Base-by-base conservation (phyloP, 1,284 basidiomycete genomes). In the Mycosarcoma maydis region DNA sequence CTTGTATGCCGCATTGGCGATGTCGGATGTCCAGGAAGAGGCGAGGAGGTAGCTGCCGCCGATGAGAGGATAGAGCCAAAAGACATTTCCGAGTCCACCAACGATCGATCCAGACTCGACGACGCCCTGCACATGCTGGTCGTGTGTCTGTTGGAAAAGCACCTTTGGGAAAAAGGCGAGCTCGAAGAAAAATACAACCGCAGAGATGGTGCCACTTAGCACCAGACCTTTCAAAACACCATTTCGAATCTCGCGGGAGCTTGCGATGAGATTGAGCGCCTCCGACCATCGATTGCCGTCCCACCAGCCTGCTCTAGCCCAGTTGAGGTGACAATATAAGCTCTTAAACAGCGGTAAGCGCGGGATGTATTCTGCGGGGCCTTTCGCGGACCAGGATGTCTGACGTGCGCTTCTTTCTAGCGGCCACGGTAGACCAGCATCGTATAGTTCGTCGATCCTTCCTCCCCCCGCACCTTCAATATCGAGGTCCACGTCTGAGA, bases 31-130 rank as follows among this genome's bases (percentile, higher is more conserved):
- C 77, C 77, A 80, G 11, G 72, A 67, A n/a, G 79, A 73, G 6
- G 77, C 80, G 3, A 80, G 50, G 27, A 76, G 62, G 54, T 80
- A 81, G 42, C 71, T 72, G 5, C 70, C 71, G 4, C 75, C 78
- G 20, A 81, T 74, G 20, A 80, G 50, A 7, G 80, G 80, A 50
- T 81, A 81, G 14, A 81, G 55, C 77, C 74, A 78, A 22, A 80
- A 78, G 36, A 77, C 72, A 30, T 69, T 71, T 14, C 60, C 62
- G 16, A 73, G 54, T 1, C 59, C 58, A 49, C 72, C 67, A 20
- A 70, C 20, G 27, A 64, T 48, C 26, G 58, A 61, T 1, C 46
- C 49, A 3, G 52, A 49, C 9, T 50, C 27, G 0, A 44, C 42
- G 4, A 56, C 27, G 7, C 68, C 56, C 11, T 56, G 40, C 14